Conservation (phyloP, 1,284 basidiomycete genomes). For the Wallemia ichthyophaga region DNA sequence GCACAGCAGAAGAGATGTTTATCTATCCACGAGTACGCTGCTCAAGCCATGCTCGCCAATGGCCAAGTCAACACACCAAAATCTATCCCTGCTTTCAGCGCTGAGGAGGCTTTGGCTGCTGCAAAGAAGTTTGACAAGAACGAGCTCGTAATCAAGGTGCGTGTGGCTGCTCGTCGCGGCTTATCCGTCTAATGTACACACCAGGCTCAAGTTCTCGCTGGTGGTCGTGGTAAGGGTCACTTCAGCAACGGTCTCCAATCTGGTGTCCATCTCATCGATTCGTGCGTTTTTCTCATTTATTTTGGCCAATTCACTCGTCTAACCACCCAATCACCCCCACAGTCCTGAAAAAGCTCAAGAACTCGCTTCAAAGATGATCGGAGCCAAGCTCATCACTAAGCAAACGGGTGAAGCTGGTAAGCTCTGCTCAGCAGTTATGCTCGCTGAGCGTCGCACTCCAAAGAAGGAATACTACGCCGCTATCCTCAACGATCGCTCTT, state of each 20-base stretch:
- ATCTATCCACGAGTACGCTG: conserved; percentile 75
- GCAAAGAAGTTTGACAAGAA: conserved; percentile 53
- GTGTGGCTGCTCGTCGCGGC: conserved; percentile 13
- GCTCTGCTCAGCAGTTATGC: conserved; percentile 92
- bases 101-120: conserved; percentile 66
- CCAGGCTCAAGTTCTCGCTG: conserved; percentile 96
- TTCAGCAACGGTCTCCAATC: conserved; percentile 91
- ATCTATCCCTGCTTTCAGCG: conserved; percentile 55
- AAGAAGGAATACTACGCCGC: conserved; percentile 97
- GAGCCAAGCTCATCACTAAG: conserved; percentile 87
- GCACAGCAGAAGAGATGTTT: conserved; percentile 53
- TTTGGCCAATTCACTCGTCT: not conserved
- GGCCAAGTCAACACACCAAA: conserved; percentile 34
- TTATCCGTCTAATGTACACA: conserved; percentile 46
- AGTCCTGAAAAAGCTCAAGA: conserved; percentile 73
- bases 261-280: conserved; percentile 81
- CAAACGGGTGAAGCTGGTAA: conserved; percentile 83
- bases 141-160: not conserved
- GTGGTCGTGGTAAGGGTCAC: conserved; percentile 91
- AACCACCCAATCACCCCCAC: conserved; percentile 3
- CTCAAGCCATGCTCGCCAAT: not conserved
- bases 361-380: conserved; percentile 74
- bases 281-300: conserved; percentile 22
- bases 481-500: conserved; percentile 74
- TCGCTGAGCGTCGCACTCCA: conserved; percentile 78